Conservation (phyloP, 176 grass and related monocot species). For the Zizania latifolia region DNA sequence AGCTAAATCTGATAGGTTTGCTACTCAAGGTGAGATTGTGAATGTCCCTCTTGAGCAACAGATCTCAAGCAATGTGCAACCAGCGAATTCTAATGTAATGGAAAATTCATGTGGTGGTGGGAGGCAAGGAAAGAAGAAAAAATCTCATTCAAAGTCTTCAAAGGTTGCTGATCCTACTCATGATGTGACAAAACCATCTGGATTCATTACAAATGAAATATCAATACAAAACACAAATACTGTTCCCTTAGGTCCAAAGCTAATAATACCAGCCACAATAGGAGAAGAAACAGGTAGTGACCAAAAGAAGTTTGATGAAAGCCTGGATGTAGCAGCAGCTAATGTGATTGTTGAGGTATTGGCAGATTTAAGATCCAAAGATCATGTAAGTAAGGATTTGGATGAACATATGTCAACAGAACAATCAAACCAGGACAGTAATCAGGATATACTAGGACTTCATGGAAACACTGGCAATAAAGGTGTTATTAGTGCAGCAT, state of each 20-base stretch:
- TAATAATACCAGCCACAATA: conserved; percentile 1
- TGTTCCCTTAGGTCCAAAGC: conserved; percentile 21
- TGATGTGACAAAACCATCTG: conserved; percentile 32
- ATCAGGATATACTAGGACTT: conserved; percentile 4
- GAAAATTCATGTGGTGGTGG: conserved; percentile 37
- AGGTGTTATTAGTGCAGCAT: conserved; percentile 18
- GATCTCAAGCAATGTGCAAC: conserved; percentile 29
- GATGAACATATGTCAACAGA: neutral
- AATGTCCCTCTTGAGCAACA: conserved; percentile 22
- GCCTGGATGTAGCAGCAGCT: neutral
- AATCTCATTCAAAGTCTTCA: conserved; percentile 3
- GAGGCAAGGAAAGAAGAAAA: conserved; percentile 63
- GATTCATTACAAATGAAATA: neutral
- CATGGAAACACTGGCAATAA: neutral
- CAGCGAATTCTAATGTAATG: conserved; percentile 24
- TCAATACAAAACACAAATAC: conserved; percentile 15
- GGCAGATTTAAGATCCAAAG: conserved; percentile 34
- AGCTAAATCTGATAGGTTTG: conserved; percentile 12
- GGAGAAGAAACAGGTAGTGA: conserved; percentile 29
- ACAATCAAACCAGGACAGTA: neutral
- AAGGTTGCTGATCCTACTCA: conserved; percentile 35
- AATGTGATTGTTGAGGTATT: conserved; percentile 33
- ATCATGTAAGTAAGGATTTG: conserved; percentile 2
- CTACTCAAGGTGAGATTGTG: conserved; percentile 26
- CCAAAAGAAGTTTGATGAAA: conserved; percentile 25